Evolutionary conservation across 2,329 filamentous ascomycete genomes (phyloP), one percentile per base, ranked within the genome.

Genomic region (Stagonosporopsis tanaceti): DNA sequence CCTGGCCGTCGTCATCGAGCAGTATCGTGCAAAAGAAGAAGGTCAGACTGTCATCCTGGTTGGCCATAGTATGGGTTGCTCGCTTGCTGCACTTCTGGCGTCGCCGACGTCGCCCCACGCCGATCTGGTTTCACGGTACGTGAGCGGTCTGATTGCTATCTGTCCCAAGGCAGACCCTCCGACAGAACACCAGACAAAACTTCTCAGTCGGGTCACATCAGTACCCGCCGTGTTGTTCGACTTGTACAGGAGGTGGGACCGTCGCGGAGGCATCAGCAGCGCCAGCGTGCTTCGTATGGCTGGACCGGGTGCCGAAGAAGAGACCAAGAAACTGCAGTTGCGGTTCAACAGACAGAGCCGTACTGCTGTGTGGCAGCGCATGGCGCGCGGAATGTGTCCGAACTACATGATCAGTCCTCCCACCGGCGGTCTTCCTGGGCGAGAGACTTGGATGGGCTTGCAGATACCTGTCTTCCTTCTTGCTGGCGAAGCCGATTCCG

Each of bases 41-140:
- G 81, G 80, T 1, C 93, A 97, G 74, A 85, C 87, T 3, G 84
- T 97, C 14, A 84, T 97, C 20, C 76, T 97, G 28, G 86, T 98
- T 57, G 92, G 89, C 1, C 95, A 99, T 71, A 97, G 92, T 73
- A 90, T 97, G 86, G 95, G 95, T 6, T 93, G 90, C 57, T 90
- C 90, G 3, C 80, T 97, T 20, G 87, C 89, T 6, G 88, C 91
- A 25, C 79, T 89, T 15, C 80, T 98, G 48, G 89, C 92, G 9
- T 88, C 86, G 0, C 79, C 81, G 2, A 77, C 82, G 62, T 86
- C 83, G 2, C 76, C 82, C 1, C 79, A 87, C 57, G 79, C 76
- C 22, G 80, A 81, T 25, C 73, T 79, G 1, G 68, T 92, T n/a
- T 80, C 85, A 30, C 76, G 87, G 9, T 81, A 91, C 68, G 84